Conservation (phyloP, 805 yeast genomes). For the Scheffersomyces stipitis region DNA sequence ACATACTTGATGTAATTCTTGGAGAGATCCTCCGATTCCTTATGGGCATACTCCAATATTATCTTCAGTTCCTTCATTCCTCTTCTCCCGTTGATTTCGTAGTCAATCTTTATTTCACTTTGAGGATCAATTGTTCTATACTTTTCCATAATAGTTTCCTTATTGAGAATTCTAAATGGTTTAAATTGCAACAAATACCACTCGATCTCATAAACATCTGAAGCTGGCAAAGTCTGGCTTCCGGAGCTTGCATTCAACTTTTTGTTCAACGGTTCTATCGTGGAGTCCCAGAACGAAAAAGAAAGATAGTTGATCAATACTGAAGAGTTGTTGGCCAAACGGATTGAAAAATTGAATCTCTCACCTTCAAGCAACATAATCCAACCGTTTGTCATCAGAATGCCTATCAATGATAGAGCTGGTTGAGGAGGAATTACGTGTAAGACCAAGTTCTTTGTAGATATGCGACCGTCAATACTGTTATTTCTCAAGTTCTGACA, state of each 20-base stretch:
- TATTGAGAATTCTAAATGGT: slow-evolving; percentile 56
- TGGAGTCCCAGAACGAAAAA: slow-evolving; percentile 70
- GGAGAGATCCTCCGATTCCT: slow-evolving; percentile 14
- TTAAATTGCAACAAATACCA: slow-evolving; percentile 58
- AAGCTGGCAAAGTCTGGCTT: slow-evolving; percentile 44
- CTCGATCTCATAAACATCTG: slow-evolving; percentile 75
- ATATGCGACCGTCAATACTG: slow-evolving; percentile 15
- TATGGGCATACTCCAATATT: slow-evolving; percentile 60
- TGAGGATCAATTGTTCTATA: slow-evolving; percentile 40
- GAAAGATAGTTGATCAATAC: slow-evolving; percentile 57
- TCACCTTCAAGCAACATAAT: slow-evolving; percentile 83
- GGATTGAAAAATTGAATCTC: slow-evolving; percentile 46
- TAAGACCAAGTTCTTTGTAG: slow-evolving; percentile 20
- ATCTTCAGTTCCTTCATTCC: slow-evolving; percentile 68
- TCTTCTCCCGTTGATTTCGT: slow-evolving; percentile 68
- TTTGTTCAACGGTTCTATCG: slow-evolving; percentile 61
- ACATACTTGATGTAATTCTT: slow-evolving; percentile 50
- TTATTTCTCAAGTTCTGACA: slow-evolving; percentile 25
- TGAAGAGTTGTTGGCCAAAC: slow-evolving; percentile 56
- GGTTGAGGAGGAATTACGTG: slow-evolving; percentile 58
- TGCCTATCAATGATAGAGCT: slow-evolving; percentile 48
- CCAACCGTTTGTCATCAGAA: slow-evolving; percentile 62
- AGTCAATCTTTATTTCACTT: slow-evolving; percentile 45
- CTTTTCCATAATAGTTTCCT: slow-evolving; percentile 34
- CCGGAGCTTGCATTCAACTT: slow-evolving; percentile 38